A percentile compares a stretch with the other conserved stretches of the same genome.
phyloP scores from a whole-genome alignment of 176 grass and related monocot species.

The Triticum turgidum region DNA sequence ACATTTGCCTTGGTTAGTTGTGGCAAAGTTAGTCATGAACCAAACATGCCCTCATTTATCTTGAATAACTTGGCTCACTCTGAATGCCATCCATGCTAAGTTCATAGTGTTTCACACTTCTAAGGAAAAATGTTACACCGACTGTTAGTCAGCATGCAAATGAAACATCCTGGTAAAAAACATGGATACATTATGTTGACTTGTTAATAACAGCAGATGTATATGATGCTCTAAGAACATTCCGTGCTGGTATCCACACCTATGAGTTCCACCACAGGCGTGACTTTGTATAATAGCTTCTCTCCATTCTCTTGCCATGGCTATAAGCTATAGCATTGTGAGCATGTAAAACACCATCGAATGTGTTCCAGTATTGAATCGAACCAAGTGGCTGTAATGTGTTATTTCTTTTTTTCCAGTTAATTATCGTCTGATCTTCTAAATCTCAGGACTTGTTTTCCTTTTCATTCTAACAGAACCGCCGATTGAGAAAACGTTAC shows the following conservation, averaged over 20 bases:
- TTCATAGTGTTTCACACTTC: neutral
- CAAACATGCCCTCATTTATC: neutral
- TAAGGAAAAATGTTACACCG: neutral
- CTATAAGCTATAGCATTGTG: constrained; percentile 8
- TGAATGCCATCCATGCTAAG: neutral
- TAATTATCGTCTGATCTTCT: constrained; percentile 24
- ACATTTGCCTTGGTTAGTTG: neutral
- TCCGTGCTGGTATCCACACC: neutral
- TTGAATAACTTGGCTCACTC: constrained; percentile 5
- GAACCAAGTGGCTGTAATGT: neutral
- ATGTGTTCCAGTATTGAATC: constrained; percentile 16
- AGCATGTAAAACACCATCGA: neutral
- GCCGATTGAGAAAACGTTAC: constrained; percentile 68
- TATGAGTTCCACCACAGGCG: neutral
- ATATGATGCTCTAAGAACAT: neutral
- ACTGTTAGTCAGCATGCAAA: constrained; percentile 1
- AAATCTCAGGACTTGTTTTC: constrained; percentile 30
- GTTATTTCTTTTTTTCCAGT: neutral
- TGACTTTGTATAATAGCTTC: constrained; percentile 13
- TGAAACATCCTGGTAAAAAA: constrained; percentile 1
- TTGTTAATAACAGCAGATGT: constrained; percentile 2
- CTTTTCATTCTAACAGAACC: constrained; percentile 67
- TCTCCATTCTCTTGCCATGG: constrained; percentile 18
- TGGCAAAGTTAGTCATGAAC: neutral
- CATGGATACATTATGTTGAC: neutral